Base-by-base conservation (phyloP, 345 rosid species). In the Kernera saxatilis region DNA sequence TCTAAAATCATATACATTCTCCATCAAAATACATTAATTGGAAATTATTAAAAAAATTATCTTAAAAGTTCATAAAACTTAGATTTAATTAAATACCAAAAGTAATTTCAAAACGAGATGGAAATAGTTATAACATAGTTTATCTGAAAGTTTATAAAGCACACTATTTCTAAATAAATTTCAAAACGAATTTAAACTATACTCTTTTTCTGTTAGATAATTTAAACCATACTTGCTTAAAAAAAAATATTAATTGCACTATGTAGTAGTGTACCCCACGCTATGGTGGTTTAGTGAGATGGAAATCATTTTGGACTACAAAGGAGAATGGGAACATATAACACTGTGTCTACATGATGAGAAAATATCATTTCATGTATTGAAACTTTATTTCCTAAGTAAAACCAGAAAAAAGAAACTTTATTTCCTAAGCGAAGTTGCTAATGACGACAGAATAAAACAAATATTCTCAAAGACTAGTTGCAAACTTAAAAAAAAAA, bases 271-370 rank as follows among this genome's bases (percentile, higher is more conserved):
- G 56, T 64, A 13, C 40, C 77, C 77, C 72, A 73, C 35, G 53
- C 15, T 5, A 37, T 64, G 77, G 77, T 73, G 77, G 77, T 65
- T 65, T 65, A n/a, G 59, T 65, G 77, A 73, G 49, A 64, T 65
- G 77, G 59, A 73, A 36, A 21, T 45, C 71, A 73, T 73, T 64
- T 36, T 45, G 33, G 66, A 45, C 35, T 27, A 36, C 40, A 58
- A 33, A 35, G 27, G 46, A 61, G 60, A 50, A 63, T 23, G 9
- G 70, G 70, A 45, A 41, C 64, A 62, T 0, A 52, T 32, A 43
- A 17, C 56, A 63, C 70, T 72, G 70, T 53, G 6, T 32, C 22
- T 43, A 54, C 41, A 44, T 54, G 29, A 44, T 54, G 29, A 5
- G 15, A 53, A 30, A 44, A 3, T 26, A 23, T 63, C 19, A 53